A percentile compares a stretch with the other conserved stretches of the same genome.
Evolutionary conservation across 257 asterid genomes (phyloP).

Genomic region (Thymus mandschuricus): DNA sequence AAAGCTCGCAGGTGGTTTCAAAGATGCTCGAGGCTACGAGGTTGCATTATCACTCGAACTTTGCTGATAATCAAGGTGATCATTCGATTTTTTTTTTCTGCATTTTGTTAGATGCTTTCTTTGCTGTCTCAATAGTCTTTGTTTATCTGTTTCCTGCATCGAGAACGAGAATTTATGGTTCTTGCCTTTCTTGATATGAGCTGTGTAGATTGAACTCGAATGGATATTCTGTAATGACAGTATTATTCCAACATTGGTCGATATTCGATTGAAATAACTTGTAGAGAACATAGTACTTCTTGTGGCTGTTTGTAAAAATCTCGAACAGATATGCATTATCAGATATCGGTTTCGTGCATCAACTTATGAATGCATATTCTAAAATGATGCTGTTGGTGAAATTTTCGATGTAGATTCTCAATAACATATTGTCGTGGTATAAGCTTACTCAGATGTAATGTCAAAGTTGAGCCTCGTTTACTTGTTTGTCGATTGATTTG

Average conservation of each 20-base stretch:
- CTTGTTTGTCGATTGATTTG: conserved; percentile 19
- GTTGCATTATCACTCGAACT: conserved; percentile 93
- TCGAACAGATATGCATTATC: background rate
- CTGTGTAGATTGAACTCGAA: background rate
- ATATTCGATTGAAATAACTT: no score
- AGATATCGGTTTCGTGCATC: background rate
- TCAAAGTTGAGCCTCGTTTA: conserved; percentile 1
- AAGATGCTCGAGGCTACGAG: conserved; percentile 94
- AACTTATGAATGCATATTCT: background rate
- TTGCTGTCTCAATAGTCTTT: background rate
- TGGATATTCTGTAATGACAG: no score
- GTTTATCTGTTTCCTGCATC: background rate
- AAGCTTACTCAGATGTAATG: background rate
- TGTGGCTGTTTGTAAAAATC: no score
- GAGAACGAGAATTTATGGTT: no score
- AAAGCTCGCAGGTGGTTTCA: conserved; percentile 85
- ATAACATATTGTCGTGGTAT: background rate
- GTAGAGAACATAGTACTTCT: no score
- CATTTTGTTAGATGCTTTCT: background rate
- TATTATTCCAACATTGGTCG: no score
- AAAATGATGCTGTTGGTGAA: background rate
- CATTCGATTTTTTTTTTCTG: conserved; percentile 5
- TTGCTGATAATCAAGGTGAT: conserved; percentile 95
- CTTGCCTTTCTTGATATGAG: no score
- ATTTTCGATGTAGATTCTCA: background rate